Conservation (phyloP, 179 eudicot species). For the Vitellaria paradoxa region DNA sequence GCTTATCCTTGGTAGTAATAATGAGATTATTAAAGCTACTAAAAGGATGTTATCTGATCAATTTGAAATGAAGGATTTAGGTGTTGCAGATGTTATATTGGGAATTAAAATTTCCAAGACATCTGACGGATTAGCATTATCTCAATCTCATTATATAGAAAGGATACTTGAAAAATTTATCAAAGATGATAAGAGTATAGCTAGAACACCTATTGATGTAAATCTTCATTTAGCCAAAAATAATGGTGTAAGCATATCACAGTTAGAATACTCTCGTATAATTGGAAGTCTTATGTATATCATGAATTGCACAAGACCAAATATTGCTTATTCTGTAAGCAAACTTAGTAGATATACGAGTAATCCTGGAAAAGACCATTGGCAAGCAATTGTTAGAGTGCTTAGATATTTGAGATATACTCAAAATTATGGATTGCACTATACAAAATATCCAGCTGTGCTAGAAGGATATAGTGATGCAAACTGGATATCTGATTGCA, state of each 20-base stretch:
- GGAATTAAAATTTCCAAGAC: no score
- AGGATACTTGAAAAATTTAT: not conserved
- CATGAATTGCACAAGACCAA: conserved; percentile 16
- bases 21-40: no score
- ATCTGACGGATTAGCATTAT: not conserved
- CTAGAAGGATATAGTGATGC: conserved; percentile 26
- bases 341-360: conserved; percentile 13
- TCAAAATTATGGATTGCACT: conserved; percentile 16
- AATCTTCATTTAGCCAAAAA: conserved; percentile 6
- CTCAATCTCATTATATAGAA: conserved; percentile 16
- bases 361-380: conserved; percentile 14
- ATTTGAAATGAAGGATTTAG: no score
- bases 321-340: conserved; percentile 5
- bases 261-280: conserved; percentile 9
- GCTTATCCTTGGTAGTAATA: no score
- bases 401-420: conserved; percentile 18
- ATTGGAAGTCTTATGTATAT: conserved; percentile 13
- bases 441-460: conserved; percentile 7
- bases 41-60: no score
- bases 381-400: conserved; percentile 11
- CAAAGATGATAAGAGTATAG: not conserved
- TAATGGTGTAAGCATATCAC: not conserved
- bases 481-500: conserved; percentile 26
- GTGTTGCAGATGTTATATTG: no score
- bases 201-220: not conserved